Evolutionary conservation across 306 rosid genomes (phyloP).

Genomic region (Trichosanthes cucumerina): DNA sequence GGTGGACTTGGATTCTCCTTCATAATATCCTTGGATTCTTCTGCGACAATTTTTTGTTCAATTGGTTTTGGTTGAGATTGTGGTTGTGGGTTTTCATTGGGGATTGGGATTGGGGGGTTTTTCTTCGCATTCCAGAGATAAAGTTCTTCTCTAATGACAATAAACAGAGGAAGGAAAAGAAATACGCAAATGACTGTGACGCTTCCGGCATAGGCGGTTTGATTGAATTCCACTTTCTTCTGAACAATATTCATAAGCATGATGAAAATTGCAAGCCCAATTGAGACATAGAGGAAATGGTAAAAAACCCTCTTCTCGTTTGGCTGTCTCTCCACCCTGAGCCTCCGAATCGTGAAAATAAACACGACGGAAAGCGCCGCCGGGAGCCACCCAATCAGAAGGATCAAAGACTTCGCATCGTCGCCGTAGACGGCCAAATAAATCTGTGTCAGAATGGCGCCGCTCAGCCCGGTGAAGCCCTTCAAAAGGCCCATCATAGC

Average conservation of each 20-base stretch:
- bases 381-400: slow-evolving; percentile 44
- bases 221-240: slow-evolving; percentile 12
- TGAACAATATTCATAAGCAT: slow-evolving; percentile 24
- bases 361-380: slow-evolving; percentile 31
- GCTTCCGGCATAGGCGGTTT: slow-evolving; percentile 20
- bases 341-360: slow-evolving; percentile 23
- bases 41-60: neutral
- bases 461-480: slow-evolving; percentile 45
- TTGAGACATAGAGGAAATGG: slow-evolving; percentile 30
- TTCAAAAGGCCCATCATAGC: slow-evolving; percentile 37
- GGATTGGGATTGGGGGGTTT: neutral
- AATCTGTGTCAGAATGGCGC: slow-evolving; percentile 38
- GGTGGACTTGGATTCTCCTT: neutral
- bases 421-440: slow-evolving; percentile 36
- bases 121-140: slow-evolving; percentile 11
- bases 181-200: slow-evolving; percentile 15
- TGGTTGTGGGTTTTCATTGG: slow-evolving; percentile 2
- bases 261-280: slow-evolving; percentile 28
- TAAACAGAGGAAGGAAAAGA: slow-evolving; percentile 22
- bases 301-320: slow-evolving; percentile 30
- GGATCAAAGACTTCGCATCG: slow-evolving; percentile 31
- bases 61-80: neutral
- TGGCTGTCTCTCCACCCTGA: slow-evolving; percentile 15
- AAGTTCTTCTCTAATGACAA: slow-evolving; percentile 26
- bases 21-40: neutral